Evolutionary conservation across 1,139 yeast species (phyloP), one percentile per base, ranked within the genome.

Genomic region (Taphrina confusa): DNA sequence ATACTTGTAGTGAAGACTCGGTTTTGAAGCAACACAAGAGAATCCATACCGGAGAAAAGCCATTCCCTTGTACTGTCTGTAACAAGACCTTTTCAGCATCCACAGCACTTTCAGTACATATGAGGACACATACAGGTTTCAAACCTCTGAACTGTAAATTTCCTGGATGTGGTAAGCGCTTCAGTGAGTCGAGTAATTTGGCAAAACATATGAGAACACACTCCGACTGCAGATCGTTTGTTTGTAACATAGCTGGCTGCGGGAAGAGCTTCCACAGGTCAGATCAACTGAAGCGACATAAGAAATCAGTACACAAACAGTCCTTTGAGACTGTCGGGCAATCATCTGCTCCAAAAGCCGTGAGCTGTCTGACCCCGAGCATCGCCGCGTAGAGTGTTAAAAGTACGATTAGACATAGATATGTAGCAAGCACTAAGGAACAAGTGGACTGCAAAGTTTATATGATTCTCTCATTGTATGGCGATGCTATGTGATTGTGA

Each of bases 261-360:
- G 64, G 55, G 16, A 68, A 69, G 31, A 66, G 62, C 61, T 74
- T 73, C 64, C 64, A 68, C n/a, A 78, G 97, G 62, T 82, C 89
- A 52, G 97, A 91, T 72, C 97, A 91, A 74, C 78, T 91, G 63
- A 91, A 96, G 31, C 78, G 97, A 67, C 97, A 91, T 72, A 46
- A 25, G 18, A 36, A 16, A 22, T 30, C 31, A 12, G 56, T 56
- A 23, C 60, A 56, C 51, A 54, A 34, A 14, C 31, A 42, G 18
- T 11, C 20, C n/a, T 22, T 1, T 5, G 23, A 2, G 39, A 9
- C 39, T 9, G 16, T n/a, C n/a, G n/a, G n/a, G n/a, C n/a, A n/a
- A n/a, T n/a, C n/a, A n/a, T n/a, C n/a, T n/a, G n/a, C n/a, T n/a
- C n/a, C n/a, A n/a, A n/a, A n/a, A n/a, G n/a, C n/a, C n/a, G n/a